These are phyloP conservation scores for Exsudoporus floridanus DNA, from an alignment of 1,284 basidiomycete genomes.

Conservation along the genomic window DNA sequence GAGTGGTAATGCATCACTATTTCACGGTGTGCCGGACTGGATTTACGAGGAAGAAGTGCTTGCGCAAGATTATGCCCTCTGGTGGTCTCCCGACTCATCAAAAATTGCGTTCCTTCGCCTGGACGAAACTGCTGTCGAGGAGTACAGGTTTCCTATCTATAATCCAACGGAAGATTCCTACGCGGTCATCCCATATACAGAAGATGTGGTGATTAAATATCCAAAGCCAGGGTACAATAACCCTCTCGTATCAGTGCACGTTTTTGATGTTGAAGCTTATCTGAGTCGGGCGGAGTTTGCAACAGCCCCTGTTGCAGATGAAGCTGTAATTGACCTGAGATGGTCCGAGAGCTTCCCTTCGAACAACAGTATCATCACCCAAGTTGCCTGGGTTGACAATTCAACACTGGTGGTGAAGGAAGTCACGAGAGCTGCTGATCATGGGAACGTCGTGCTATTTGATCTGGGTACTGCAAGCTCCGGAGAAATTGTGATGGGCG, in stretches of 20 bases:
- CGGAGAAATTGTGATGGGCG: slow-evolving; percentile 42
- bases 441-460: slow-evolving; percentile 78
- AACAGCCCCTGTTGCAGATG: slow-evolving; percentile 39
- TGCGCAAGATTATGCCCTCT: slow-evolving; percentile 70
- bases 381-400: slow-evolving; percentile 85
- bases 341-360: slow-evolving; percentile 62
- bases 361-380: slow-evolving; percentile 72
- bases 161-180: slow-evolving; percentile 75
- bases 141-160: slow-evolving; percentile 88
- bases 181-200: slow-evolving; percentile 77
- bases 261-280: slow-evolving; percentile 70
- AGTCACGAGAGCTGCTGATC: slow-evolving; percentile 78
- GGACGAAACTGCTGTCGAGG: slow-evolving; percentile 86
- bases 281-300: slow-evolving; percentile 37
- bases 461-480: slow-evolving; percentile 43
- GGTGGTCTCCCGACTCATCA: slow-evolving; percentile 87
- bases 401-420: slow-evolving; percentile 82
- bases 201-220: slow-evolving; percentile 80
- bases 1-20: slow-evolving; percentile 80
- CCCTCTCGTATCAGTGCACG: slow-evolving; percentile 80
- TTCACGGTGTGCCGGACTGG: slow-evolving; percentile 96
- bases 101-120: slow-evolving; percentile 84
- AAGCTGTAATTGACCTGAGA: slow-evolving; percentile 56
- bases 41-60: slow-evolving; percentile 97
- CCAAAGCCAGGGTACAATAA: slow-evolving; percentile 92